Conservation (phyloP, 257 asterid genomes). For the Solanum gandarillasii region DNA sequence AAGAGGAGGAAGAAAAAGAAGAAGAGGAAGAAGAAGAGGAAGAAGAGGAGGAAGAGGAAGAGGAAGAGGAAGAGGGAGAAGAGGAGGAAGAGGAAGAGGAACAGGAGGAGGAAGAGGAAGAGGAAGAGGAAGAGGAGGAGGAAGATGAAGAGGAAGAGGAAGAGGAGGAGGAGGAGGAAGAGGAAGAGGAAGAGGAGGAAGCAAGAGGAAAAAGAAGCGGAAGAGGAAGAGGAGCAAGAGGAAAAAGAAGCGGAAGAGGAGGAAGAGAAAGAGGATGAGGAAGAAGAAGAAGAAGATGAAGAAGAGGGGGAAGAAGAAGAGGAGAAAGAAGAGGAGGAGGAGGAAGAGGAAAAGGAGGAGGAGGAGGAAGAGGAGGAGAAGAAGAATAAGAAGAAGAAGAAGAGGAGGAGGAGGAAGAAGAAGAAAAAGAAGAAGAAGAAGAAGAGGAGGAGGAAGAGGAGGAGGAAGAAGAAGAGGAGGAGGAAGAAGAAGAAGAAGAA, state of each 20-base stretch:
- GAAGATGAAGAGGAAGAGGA: rapidly evolving
- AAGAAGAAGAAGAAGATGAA: too few relatives aligned
- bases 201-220: too few relatives aligned
- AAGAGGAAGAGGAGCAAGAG: too few relatives aligned
- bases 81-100: rapidly evolving
- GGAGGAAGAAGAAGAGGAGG: rapidly evolving
- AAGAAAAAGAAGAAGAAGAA: rapidly evolving
- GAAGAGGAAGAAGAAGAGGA: rapidly evolving
- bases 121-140: rapidly evolving
- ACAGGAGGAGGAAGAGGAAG: rapidly evolving
- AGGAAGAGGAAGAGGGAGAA: rapidly evolving
- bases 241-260: too few relatives aligned
- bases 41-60: rapidly evolving
- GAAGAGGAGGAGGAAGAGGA: rapidly evolving
- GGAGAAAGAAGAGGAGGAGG: too few relatives aligned
- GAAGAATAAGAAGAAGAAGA: rapidly evolving
- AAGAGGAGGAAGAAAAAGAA: rapidly evolving
- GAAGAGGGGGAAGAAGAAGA: too few relatives aligned
- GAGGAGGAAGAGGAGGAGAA: too few relatives aligned
- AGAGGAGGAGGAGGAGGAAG: rapidly evolving
- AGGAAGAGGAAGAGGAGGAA: rapidly evolving
- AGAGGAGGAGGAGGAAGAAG: rapidly evolving
- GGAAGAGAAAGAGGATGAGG: too few relatives aligned
- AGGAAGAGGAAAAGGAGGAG: too few relatives aligned
- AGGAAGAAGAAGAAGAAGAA: rapidly evolving